These are phyloP conservation scores for Pyrenula massariospora DNA, from an alignment of 495 filamentous ascomycete species.

Conservation along the genomic window DNA sequence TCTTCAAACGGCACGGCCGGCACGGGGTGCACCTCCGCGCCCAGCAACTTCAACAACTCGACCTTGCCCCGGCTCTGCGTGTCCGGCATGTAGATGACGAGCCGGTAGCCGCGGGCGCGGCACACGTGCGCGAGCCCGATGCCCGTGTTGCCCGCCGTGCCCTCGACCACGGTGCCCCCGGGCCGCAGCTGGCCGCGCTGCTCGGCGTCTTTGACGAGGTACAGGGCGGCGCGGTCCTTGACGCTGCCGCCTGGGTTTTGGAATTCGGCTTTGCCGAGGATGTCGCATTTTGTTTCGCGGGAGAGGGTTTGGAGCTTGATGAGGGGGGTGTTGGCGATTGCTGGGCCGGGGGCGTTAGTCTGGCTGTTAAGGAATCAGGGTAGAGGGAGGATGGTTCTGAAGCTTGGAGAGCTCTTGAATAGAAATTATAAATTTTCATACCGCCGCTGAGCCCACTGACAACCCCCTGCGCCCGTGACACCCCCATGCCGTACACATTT, in stretches of 20 bases:
- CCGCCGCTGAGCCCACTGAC: slow-evolving; percentile 80
- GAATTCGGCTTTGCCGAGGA: slow-evolving; percentile 96
- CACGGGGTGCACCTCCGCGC: slow-evolving; percentile 97
- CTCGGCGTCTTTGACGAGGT: slow-evolving; percentile 89
- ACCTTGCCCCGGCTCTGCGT: slow-evolving; percentile 98
- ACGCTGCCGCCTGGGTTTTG: slow-evolving; percentile 95
- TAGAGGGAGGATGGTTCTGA: not conserved
- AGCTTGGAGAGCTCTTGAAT: not conserved
- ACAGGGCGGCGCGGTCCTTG: slow-evolving; percentile 93
- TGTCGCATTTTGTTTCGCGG: slow-evolving; percentile 82
- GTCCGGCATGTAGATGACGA: slow-evolving; percentile 99
- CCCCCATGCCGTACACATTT: slow-evolving; percentile 45
- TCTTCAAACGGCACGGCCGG: slow-evolving; percentile 95
- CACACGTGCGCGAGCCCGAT: slow-evolving; percentile 97
- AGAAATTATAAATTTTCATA: slow-evolving; percentile 23
- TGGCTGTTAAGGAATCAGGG: slow-evolving; percentile 1
- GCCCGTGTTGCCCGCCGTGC: slow-evolving; percentile 94
- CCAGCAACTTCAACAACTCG: slow-evolving; percentile 79
- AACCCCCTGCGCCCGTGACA: slow-evolving; percentile 75
- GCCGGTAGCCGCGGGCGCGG: slow-evolving; percentile 80
- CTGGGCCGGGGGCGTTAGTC: slow-evolving; percentile 29
- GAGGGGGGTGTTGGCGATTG: slow-evolving; percentile 93
- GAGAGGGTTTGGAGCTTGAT: slow-evolving; percentile 84
- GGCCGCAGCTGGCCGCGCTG: slow-evolving; percentile 67
- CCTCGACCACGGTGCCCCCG: slow-evolving; percentile 92